Evolutionary conservation across 768 basidiomycete species (phyloP).

Genomic region (Xanthoconium purpureum): DNA sequence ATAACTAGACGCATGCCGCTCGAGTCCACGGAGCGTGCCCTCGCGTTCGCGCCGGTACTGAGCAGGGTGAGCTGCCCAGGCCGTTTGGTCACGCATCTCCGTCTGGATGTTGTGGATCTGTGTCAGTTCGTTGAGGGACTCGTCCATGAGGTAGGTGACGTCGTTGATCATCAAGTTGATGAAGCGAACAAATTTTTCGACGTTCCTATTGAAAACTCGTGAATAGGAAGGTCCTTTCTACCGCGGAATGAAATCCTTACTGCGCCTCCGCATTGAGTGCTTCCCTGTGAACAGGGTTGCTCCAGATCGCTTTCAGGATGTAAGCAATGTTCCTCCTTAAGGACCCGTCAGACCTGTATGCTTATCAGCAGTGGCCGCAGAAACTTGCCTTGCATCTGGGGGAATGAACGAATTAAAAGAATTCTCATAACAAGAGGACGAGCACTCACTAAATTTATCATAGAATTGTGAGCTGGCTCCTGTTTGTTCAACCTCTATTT

Average conservation of each 20-base stretch:
- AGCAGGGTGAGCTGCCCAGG: constrained; percentile 64
- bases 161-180: constrained; percentile 99
- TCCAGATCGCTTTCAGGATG: constrained; percentile 88
- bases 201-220: constrained; percentile 50
- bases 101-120: constrained; percentile 85
- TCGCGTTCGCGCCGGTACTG: constrained; percentile 86
- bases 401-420: constrained; percentile 1
- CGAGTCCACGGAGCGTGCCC: constrained; percentile 69
- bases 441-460: constrained; percentile 86
- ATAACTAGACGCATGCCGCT: constrained; percentile 82
- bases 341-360: constrained; percentile 11
- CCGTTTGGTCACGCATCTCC: constrained; percentile 73
- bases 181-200: constrained; percentile 93
- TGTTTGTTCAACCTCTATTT: constrained; percentile 91
- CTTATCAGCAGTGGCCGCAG: background rate
- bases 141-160: constrained; percentile 96
- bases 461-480: constrained; percentile 98
- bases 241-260: constrained; percentile 40
- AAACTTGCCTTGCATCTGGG: constrained; percentile 52
- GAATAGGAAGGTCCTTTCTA: background rate
- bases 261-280: constrained; percentile 77
- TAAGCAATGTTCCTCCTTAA: constrained; percentile 79
- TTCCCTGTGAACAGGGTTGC: constrained; percentile 83
- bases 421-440: constrained; percentile 3
- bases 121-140: constrained; percentile 83